Conservation (phyloP, 331 rosid species). For the Ulmus americana region DNA sequence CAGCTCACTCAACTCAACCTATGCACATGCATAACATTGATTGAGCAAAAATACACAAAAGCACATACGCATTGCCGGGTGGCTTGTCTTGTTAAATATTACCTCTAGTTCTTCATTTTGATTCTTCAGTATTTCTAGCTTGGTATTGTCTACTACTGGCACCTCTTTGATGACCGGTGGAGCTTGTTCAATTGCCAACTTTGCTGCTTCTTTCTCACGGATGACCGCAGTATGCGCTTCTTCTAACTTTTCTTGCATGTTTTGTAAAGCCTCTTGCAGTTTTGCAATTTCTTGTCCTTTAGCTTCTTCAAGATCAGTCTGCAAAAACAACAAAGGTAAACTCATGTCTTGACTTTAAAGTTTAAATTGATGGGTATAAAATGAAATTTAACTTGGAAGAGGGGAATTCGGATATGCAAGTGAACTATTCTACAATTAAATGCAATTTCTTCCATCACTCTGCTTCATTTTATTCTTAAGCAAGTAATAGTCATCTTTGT, state of each 20-base stretch:
- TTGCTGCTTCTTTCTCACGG: slow-evolving; percentile 78
- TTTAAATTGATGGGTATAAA: not conserved
- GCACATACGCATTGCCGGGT: not conserved
- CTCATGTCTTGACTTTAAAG: not conserved
- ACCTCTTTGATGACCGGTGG: slow-evolving; percentile 84
- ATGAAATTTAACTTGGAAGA: not conserved
- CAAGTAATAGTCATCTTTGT: not conserved
- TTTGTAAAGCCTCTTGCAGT: slow-evolving; percentile 51
- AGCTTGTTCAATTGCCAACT: slow-evolving; percentile 71
- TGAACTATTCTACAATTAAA: not conserved
- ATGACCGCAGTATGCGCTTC: slow-evolving; percentile 63
- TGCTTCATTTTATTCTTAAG: not conserved
- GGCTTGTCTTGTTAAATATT: slow-evolving; percentile 13
- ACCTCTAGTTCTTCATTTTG: slow-evolving; percentile 67
- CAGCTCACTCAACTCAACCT: slow-evolving; percentile 57
- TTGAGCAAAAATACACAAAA: slow-evolving; percentile 11
- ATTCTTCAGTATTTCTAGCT: slow-evolving; percentile 55
- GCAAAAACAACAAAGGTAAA: slow-evolving; percentile 18
- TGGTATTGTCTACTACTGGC: slow-evolving; percentile 63
- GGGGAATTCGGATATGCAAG: not conserved
- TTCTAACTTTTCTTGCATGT: slow-evolving; percentile 63
- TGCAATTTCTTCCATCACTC: too few species aligned
- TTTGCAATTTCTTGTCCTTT: slow-evolving; percentile 69
- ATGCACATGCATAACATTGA: slow-evolving; percentile 21
- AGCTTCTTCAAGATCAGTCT: slow-evolving; percentile 82